Percentiles rank a stretch among this genome's conserved stretches.
Evolutionary conservation across 352 stramenopile genomes (phyloP).

Genomic region (Blastocystis sp.): DNA sequence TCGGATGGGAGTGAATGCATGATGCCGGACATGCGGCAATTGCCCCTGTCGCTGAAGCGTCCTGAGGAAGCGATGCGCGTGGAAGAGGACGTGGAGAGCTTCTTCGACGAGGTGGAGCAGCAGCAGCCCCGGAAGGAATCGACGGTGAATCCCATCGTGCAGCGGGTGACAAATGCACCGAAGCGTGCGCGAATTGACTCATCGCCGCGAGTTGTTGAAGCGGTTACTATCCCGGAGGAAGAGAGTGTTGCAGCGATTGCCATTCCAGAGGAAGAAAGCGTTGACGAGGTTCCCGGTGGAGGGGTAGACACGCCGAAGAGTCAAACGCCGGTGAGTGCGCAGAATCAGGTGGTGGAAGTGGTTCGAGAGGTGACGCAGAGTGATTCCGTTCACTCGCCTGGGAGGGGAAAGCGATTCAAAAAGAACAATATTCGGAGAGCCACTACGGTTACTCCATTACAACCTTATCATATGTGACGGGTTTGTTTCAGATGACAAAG

Average conservation of each 20-base stretch:
- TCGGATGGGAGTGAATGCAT: not conserved
- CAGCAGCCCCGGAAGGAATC: not conserved
- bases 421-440: not conserved
- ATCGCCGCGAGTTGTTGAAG: not conserved
- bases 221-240: not conserved
- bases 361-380: not conserved
- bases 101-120: not conserved
- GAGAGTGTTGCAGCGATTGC: not conserved
- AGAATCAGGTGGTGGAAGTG: not conserved
- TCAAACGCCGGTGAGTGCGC: not conserved
- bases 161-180: not conserved
- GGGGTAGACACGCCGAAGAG: not conserved
- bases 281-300: no score
- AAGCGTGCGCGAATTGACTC: not conserved
- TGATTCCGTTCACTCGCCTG: not conserved
- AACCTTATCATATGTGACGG: no score
- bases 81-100: not conserved
- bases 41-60: not conserved
- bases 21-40: not conserved
- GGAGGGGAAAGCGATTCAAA: conserved; percentile 39
- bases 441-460: no score
- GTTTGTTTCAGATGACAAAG: no score
- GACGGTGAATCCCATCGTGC: not conserved
- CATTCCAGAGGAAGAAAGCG: not conserved
- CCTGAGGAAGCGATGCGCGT: not conserved